Conservation (phyloP, 2,329 filamentous ascomycete genomes). For the Pochonia chlamydosporia region DNA sequence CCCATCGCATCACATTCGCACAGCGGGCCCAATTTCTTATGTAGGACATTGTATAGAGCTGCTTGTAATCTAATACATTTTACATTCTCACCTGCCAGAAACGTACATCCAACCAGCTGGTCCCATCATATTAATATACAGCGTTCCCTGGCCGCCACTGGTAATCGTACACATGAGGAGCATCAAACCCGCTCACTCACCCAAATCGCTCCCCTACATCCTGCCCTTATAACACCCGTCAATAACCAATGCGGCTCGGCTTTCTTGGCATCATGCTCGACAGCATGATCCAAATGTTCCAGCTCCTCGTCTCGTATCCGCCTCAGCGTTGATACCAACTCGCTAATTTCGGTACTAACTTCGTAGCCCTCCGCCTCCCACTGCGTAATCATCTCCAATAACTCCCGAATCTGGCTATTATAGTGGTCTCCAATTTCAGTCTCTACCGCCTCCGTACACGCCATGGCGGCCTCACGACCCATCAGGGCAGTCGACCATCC, state of each 20-base stretch:
- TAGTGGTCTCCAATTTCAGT: conserved; percentile 97
- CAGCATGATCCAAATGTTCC: conserved; percentile 92
- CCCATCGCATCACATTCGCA: neutral
- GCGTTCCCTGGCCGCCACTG: too few relatives aligned
- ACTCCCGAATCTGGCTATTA: conserved; percentile 78
- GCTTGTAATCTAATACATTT: conserved; percentile 3
- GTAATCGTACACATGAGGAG: neutral
- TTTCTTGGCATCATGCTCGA: conserved; percentile 87
- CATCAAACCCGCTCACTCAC: conserved; percentile 67
- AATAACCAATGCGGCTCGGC: conserved; percentile 86
- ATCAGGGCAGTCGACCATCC: conserved; percentile 87
- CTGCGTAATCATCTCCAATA: conserved; percentile 74
- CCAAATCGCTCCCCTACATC: conserved; percentile 90
- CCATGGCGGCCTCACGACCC: conserved; percentile 94
- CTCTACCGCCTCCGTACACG: conserved; percentile 96
- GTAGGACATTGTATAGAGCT: conserved; percentile 1
- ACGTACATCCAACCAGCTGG: neutral
- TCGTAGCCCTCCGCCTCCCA: conserved; percentile 75
- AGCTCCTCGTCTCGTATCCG: conserved; percentile 91
- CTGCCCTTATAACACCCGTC: conserved; percentile 80
- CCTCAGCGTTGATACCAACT: conserved; percentile 67
- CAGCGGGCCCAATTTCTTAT: neutral
- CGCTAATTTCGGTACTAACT: conserved; percentile 69
- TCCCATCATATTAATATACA: neutral
- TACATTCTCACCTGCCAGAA: neutral